Base-by-base conservation (phyloP, 2,329 filamentous ascomycete genomes). In the Pezicula carpinea region DNA sequence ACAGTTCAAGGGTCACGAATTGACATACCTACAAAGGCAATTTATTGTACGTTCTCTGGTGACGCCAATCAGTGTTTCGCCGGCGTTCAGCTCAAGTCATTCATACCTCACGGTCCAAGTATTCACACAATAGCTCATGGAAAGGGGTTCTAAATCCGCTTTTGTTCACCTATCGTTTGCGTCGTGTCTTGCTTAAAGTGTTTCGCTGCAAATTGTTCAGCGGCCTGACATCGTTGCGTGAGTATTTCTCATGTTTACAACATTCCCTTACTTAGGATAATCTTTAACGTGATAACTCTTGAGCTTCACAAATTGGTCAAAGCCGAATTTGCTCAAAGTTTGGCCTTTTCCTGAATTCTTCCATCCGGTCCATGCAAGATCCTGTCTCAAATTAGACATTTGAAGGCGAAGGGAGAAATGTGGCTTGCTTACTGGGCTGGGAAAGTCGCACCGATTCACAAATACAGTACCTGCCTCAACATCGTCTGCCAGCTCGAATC, bases 231-330 rank as follows among this genome's bases (percentile, higher is more conserved):
- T 29, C 10, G 26, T 17, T 22, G 15, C 7, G 19, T 26, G 26
- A 17, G 15, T 33, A 34, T 11, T 19, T 19, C 13, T 26, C 18
- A 22, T 43, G 11, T n/a, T 17, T 11, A 23, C 14, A 8, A 22
- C 19, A 4, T 26, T 40, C n/a, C 45, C 51, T 53, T 52, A 60
- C 48, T 82, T 83, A 38, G 80, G 80, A 61, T 83, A 82, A 53
- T 95, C 82, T 72, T 96, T 96, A 65, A 96, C 66, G 68, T 97
- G 92, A 67, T 86, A 95, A 74, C 88, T 96, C 83, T 96, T 96
- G 60, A 96, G 77, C 76, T 93, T 95, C 64, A 95, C 85, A 64
- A 96, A 97, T 64, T 95, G 89, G 59, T 96, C 92, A 63, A 95
- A 97, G 10, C 92, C 92, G 62, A 91, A 95, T 59, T 74, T 83